phyloP scores from a whole-genome alignment of 768 basidiomycete genomes.

The Boletus patriciae region DNA sequence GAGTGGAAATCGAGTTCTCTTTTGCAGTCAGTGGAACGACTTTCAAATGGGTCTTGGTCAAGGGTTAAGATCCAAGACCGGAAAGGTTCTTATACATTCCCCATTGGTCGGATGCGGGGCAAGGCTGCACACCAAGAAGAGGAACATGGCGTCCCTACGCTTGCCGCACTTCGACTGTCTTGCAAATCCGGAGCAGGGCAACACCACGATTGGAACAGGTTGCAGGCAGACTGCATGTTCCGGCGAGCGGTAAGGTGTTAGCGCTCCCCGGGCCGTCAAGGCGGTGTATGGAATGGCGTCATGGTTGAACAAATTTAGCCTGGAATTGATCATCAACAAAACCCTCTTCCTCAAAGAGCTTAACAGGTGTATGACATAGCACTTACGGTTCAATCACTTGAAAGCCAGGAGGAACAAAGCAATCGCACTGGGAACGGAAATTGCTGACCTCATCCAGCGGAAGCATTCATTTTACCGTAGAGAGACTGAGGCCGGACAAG shows the following conservation, averaged over 20 bases:
- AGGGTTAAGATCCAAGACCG: slow-evolving; percentile 22
- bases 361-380: slow-evolving; percentile 26
- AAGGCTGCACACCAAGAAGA: slow-evolving; percentile 16
- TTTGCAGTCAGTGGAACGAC: slow-evolving; percentile 21
- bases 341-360: slow-evolving; percentile 32
- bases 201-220: slow-evolving; percentile 32
- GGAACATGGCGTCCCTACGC: slow-evolving; percentile 31
- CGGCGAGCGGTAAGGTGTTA: slow-evolving; percentile 26
- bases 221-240: slow-evolving; percentile 33
- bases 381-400: slow-evolving; percentile 14
- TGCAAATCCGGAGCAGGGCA: slow-evolving; percentile 36
- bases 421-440: slow-evolving; percentile 24
- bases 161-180: slow-evolving; percentile 28
- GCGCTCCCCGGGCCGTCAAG: slow-evolving; percentile 30
- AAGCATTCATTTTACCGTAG: slow-evolving; percentile 19
- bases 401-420: slow-evolving; percentile 6
- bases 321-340: slow-evolving; percentile 30
- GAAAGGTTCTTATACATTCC: slow-evolving; percentile 31
- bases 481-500: slow-evolving; percentile 5
- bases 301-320: slow-evolving; percentile 21
- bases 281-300: slow-evolving; percentile 29
- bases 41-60: slow-evolving; percentile 26
- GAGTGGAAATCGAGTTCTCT: slow-evolving; percentile 20
- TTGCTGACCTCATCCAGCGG: slow-evolving; percentile 20
- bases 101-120: slow-evolving; percentile 26